Conservation (phyloP, 2,329 filamentous ascomycete genomes). For the Stagonosporopsis vannaccii region DNA sequence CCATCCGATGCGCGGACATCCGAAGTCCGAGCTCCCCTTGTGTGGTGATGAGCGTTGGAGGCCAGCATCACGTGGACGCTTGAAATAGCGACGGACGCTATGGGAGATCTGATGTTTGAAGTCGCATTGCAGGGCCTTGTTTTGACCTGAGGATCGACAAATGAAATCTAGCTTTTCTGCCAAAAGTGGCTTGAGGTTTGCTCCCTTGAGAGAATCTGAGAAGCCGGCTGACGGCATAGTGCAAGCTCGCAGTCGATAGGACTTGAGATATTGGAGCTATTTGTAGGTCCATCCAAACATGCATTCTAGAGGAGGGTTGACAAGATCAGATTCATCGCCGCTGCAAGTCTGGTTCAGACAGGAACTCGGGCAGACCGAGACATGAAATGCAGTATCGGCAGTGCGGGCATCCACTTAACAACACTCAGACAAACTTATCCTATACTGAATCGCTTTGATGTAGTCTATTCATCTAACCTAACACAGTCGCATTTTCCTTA, state of each 20-base stretch:
- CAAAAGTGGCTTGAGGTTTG: conserved; percentile 19
- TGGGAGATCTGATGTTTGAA: conserved; percentile 20
- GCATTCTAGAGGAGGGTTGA: background rate
- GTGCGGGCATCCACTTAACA: background rate
- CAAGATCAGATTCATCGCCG: background rate
- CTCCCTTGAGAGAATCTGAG: background rate
- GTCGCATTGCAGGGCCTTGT: conserved; percentile 28
- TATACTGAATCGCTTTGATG: background rate
- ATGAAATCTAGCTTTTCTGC: conserved; percentile 27
- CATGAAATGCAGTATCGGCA: no score
- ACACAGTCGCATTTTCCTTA: background rate
- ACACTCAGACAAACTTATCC: background rate
- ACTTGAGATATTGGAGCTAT: background rate
- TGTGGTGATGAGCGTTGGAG: background rate
- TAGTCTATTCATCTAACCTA: background rate
- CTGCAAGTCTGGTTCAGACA: no score
- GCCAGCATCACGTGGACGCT: conserved; percentile 4
- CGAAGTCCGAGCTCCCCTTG: background rate
- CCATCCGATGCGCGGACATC: background rate
- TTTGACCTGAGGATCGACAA: conserved; percentile 15
- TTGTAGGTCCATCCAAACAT: background rate
- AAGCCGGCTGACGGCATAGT: background rate
- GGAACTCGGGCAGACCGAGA: no score
- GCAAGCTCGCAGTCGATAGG: background rate
- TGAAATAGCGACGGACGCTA: conserved; percentile 22